phyloP scores from a whole-genome alignment of 2,329 filamentous ascomycete species.

The Elsinoe perseae region DNA sequence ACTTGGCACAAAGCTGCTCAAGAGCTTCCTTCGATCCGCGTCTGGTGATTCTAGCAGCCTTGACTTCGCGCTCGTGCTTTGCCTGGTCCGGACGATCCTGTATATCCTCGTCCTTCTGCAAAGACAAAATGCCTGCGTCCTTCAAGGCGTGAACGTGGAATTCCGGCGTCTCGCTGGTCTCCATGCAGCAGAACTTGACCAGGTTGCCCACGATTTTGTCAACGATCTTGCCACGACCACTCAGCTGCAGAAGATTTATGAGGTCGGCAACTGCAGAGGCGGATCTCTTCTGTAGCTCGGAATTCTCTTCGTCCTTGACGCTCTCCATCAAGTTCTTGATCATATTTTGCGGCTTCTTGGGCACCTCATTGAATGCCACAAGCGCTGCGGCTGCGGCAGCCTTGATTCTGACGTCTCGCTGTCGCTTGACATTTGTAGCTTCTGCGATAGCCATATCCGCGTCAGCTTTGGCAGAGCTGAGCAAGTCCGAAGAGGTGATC shows the following conservation, averaged over 20 bases:
- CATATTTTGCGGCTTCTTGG: constrained; percentile 85
- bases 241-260: constrained; percentile 75
- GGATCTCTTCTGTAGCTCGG: constrained; percentile 78
- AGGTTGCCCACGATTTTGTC: constrained; percentile 95
- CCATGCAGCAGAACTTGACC: constrained; percentile 95
- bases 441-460: constrained; percentile 68
- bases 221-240: constrained; percentile 73
- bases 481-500: constrained; percentile 69
- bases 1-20: constrained; percentile 74
- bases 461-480: constrained; percentile 67
- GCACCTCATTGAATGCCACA: constrained; percentile 76
- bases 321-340: constrained; percentile 99
- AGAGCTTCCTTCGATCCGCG: constrained; percentile 90
- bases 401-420: constrained; percentile 76
- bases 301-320: constrained; percentile 87
- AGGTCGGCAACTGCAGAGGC: constrained; percentile 76
- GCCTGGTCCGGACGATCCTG: constrained; percentile 86
- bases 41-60: constrained; percentile 79
- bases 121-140: constrained; percentile 74
- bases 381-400: constrained; percentile 81
- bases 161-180: constrained; percentile 94
- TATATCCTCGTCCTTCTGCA: constrained; percentile 94
- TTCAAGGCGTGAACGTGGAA: constrained; percentile 76
- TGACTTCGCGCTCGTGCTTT: constrained; percentile 83
- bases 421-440: constrained; percentile 68